These are phyloP conservation scores for Kluyveromyces wickerhamii DNA, from an alignment of 805 yeast species.

Conservation along the genomic window DNA sequence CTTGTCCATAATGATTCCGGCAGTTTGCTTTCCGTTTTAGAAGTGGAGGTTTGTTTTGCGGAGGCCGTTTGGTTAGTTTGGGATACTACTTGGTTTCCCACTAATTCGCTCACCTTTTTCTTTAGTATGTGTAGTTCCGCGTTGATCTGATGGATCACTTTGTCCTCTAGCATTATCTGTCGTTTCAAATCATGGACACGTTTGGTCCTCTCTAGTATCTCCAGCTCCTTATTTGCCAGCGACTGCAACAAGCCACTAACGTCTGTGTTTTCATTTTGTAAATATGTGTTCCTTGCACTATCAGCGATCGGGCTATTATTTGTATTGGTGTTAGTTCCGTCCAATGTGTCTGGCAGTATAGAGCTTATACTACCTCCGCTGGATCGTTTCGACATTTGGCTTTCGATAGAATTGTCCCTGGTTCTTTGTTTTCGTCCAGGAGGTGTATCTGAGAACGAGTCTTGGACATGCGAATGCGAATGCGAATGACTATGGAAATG, in stretches of 20 bases:
- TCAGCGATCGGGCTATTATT: too few relatives aligned
- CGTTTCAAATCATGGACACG: constrained; percentile 41
- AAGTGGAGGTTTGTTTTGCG: neutral
- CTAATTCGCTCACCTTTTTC: constrained; percentile 27
- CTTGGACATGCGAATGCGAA: too few relatives aligned
- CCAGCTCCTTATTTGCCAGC: constrained; percentile 63
- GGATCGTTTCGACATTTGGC: constrained; percentile 17
- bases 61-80: neutral
- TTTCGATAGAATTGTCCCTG: constrained; percentile 2
- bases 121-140: constrained; percentile 29
- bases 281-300: neutral
- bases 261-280: neutral
- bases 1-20: constrained; percentile 37
- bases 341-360: constrained; percentile 6
- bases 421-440: constrained; percentile 1
- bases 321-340: too few relatives aligned
- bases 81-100: neutral
- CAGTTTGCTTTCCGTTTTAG: constrained; percentile 1
- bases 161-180: constrained; percentile 42
- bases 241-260: constrained; percentile 49
- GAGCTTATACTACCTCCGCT: constrained; percentile 14
- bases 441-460: constrained; percentile 1
- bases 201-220: constrained; percentile 55
- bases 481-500: too few relatives aligned
- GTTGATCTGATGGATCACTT: constrained; percentile 36